phyloP scores from a whole-genome alignment of 75 land plant species.

The Pinus tabuliformis region DNA sequence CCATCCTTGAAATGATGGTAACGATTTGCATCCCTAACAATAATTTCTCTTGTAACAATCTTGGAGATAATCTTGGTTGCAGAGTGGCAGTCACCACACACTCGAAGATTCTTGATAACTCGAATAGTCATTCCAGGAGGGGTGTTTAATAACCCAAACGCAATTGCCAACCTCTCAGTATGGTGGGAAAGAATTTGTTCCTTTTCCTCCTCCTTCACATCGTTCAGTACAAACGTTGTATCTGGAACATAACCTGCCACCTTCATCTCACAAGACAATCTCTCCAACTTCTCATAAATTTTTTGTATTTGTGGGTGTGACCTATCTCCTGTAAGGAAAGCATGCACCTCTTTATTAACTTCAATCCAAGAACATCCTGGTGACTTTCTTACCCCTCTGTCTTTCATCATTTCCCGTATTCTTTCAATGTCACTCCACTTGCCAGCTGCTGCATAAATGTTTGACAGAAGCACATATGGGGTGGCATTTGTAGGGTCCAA shows the following conservation, averaged over 20 bases:
- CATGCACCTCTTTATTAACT: constrained; percentile 35
- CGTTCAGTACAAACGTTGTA: constrained; percentile 38
- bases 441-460: constrained; percentile 54
- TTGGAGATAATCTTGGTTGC: constrained; percentile 6
- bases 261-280: constrained; percentile 33
- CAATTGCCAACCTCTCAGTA: constrained; percentile 13
- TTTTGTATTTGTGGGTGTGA: constrained; percentile 35
- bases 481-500: constrained; percentile 60
- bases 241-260: constrained; percentile 60
- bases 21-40: constrained; percentile 3
- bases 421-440: constrained; percentile 35
- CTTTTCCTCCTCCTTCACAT: constrained; percentile 61
- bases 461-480: constrained; percentile 49
- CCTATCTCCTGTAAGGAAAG: constrained; percentile 44
- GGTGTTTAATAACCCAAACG: constrained; percentile 8
- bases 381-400: constrained; percentile 31
- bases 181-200: constrained; percentile 13
- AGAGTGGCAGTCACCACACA: constrained; percentile 2
- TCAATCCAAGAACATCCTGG: constrained; percentile 61
- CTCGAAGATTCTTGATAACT: constrained; percentile 4
- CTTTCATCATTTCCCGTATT: constrained; percentile 31
- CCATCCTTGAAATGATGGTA: constrained; percentile 6
- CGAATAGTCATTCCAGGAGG: background rate
- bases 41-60: background rate
- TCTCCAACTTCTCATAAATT: constrained; percentile 34